A percentile compares a stretch with the other conserved stretches of the same genome.
Conservation (phyloP, 139 green algal species). For the Chlorella sp. region DNA sequence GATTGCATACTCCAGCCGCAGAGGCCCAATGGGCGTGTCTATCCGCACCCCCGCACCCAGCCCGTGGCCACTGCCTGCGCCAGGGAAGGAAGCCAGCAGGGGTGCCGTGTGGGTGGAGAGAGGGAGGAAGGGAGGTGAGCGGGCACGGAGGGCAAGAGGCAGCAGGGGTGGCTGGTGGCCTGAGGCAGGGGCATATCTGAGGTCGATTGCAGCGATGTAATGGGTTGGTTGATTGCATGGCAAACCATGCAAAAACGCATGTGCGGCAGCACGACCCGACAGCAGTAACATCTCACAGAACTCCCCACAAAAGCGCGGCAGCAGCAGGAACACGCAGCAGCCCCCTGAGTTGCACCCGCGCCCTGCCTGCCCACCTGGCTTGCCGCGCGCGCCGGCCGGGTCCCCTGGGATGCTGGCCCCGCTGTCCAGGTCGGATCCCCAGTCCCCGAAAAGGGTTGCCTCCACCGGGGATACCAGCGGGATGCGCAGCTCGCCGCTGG, state of each 20-base stretch:
- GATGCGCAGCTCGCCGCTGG: conserved; percentile 81
- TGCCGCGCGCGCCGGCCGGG: conserved; percentile 85
- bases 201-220: background rate
- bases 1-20: conserved; percentile 96
- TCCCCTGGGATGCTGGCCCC: conserved; percentile 89
- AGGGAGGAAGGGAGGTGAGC: background rate
- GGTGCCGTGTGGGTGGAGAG: no score
- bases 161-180: background rate
- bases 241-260: background rate
- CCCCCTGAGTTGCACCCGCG: background rate
- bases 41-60: conserved; percentile 88
- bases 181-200: background rate
- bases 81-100: no score
- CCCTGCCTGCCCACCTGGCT: conserved; percentile 68
- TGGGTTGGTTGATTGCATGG: no score
- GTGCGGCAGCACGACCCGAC: background rate
- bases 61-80: conserved; percentile 76
- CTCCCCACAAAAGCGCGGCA: background rate
- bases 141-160: background rate
- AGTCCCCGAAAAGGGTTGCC: conserved; percentile 91
- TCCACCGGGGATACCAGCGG: conserved; percentile 69
- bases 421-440: conserved; percentile 89
- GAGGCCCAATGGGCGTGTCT: conserved; percentile 90
- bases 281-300: no score
- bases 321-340: background rate